phyloP scores from a whole-genome alignment of 768 basidiomycete genomes.

The Boletus patriciae region DNA sequence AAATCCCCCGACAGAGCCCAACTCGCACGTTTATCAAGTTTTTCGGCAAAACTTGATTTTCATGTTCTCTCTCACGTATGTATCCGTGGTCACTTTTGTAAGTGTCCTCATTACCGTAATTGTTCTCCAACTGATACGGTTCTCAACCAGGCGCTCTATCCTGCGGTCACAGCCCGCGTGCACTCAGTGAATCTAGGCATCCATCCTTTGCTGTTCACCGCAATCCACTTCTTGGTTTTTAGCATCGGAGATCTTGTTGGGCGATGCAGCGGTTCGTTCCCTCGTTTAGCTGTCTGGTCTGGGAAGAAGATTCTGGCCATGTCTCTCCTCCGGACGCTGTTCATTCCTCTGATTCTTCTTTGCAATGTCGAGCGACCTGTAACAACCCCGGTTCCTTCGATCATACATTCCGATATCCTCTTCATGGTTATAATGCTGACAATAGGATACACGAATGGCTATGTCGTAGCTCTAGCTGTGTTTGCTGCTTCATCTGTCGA shows the following conservation, averaged over 20 bases:
- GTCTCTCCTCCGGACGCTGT: slow-evolving; percentile 1
- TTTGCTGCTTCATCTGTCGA: slow-evolving; percentile 70
- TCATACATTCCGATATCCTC: slow-evolving; percentile 73
- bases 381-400: slow-evolving; percentile 22
- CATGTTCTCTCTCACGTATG: too few species aligned
- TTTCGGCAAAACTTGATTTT: too few species aligned
- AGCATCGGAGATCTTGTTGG: slow-evolving; percentile 70
- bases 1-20: too few species aligned
- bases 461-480: slow-evolving; percentile 72
- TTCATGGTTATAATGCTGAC: slow-evolving; percentile 70
- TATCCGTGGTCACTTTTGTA: too few species aligned
- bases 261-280: slow-evolving; percentile 73
- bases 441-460: slow-evolving; percentile 78
- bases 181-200: background rate
- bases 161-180: background rate
- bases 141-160: background rate
- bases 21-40: too few species aligned
- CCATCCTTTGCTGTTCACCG: slow-evolving; percentile 15
- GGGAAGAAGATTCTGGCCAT: slow-evolving; percentile 1
- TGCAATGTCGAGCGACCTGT: slow-evolving; percentile 62
- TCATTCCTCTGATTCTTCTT: background rate
- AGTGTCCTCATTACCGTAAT: too few species aligned
- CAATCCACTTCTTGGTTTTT: slow-evolving; percentile 73
- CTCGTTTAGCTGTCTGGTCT: slow-evolving; percentile 56
- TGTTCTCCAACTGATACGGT: slow-evolving; percentile 3